phyloP scores from a whole-genome alignment of 768 basidiomycete species.

The Lentinula guzmanii region DNA sequence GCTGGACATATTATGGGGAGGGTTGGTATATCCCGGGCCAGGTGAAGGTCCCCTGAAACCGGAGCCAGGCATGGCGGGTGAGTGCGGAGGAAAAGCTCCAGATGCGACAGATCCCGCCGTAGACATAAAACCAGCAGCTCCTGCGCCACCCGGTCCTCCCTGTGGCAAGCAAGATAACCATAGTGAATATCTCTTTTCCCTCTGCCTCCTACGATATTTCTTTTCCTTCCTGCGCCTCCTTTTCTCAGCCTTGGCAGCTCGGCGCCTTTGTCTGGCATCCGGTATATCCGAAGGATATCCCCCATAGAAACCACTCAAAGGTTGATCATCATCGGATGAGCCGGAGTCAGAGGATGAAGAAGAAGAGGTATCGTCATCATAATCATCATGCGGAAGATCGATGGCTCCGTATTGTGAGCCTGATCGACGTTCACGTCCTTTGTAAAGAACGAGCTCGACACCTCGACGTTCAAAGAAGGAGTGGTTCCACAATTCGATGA shows the following conservation, averaged over 20 bases:
- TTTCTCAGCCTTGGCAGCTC: constrained; percentile 50
- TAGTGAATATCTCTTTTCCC: constrained; percentile 57
- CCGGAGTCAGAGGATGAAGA: constrained; percentile 33
- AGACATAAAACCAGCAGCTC: constrained; percentile 18
- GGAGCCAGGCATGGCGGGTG: background rate
- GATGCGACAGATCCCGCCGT: background rate
- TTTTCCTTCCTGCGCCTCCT: constrained; percentile 59
- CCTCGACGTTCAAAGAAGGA: constrained; percentile 72
- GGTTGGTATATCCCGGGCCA: background rate
- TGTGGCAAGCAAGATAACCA: constrained; percentile 49
- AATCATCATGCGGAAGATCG: constrained; percentile 49
- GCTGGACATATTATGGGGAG: background rate
- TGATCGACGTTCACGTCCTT: constrained; percentile 73
- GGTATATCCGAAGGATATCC: constrained; percentile 35
- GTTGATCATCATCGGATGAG: constrained; percentile 29
- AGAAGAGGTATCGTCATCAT: constrained; percentile 31
- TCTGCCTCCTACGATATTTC: constrained; percentile 54
- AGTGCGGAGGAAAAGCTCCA: background rate
- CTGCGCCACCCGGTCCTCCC: constrained; percentile 15
- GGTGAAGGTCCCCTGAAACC: background rate
- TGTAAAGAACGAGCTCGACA: constrained; percentile 77
- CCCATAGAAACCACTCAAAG: constrained; percentile 28
- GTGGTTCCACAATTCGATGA: constrained; percentile 75
- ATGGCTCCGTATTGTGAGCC: constrained; percentile 49
- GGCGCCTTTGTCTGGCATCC: constrained; percentile 47